A percentile compares a stretch with the other conserved stretches of the same genome.
Evolutionary conservation across 768 basidiomycete species (phyloP).

Genomic region (Lactarius evosmus): DNA sequence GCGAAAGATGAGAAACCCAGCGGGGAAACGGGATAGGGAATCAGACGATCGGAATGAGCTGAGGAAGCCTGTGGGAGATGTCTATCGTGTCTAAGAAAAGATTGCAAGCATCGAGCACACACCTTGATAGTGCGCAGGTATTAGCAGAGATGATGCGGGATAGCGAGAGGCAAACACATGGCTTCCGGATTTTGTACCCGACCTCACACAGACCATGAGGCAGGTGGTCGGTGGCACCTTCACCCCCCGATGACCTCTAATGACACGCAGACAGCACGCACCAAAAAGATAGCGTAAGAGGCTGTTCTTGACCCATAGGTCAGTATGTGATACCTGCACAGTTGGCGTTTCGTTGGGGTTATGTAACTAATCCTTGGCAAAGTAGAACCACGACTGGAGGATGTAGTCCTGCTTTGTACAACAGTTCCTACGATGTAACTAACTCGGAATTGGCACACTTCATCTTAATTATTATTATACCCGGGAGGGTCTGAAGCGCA

Average conservation of each 20-base stretch:
- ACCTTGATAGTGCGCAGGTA: constrained; percentile 23
- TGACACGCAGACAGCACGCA: constrained; percentile 24
- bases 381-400: neutral
- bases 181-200: constrained; percentile 25
- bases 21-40: constrained; percentile 13
- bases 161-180: constrained; percentile 25
- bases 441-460: neutral
- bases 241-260: constrained; percentile 20
- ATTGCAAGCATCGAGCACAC: constrained; percentile 13
- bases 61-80: constrained; percentile 6
- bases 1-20: constrained; percentile 16
- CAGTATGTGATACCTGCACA: neutral
- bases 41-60: constrained; percentile 20
- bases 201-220: constrained; percentile 23
- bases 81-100: constrained; percentile 18
- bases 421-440: neutral
- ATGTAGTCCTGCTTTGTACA: neutral
- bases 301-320: constrained; percentile 8
- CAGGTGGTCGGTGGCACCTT: constrained; percentile 22
- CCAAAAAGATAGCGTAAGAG: constrained; percentile 23
- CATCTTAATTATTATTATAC: neutral
- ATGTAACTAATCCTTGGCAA: neutral
- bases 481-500: neutral
- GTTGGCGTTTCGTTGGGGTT: neutral
- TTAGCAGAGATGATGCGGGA: constrained; percentile 20